Evolutionary conservation across 2,329 filamentous ascomycete genomes (phyloP).

Genomic region (Annulohypoxylon truncatum): DNA sequence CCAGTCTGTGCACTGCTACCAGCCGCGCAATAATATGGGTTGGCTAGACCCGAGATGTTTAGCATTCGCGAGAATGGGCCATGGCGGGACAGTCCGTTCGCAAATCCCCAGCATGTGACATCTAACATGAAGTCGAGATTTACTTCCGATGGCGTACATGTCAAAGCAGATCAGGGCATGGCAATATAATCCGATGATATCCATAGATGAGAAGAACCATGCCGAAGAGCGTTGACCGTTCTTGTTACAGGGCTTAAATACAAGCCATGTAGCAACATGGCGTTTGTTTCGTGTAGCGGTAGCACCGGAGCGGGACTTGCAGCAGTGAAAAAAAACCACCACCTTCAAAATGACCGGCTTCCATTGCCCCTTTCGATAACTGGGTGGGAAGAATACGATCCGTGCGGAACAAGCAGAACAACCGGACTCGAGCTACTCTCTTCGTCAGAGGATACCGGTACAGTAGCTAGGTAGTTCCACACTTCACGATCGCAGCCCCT

Average conservation of each 20-base stretch:
- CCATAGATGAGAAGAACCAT: conserved; percentile 6
- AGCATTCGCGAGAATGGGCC: conserved; percentile 5
- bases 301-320: conserved; percentile 29
- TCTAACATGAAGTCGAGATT: background rate
- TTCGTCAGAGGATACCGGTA: conserved; percentile 11
- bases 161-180: conserved; percentile 7
- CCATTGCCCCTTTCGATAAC: conserved; percentile 9
- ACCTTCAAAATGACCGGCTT: conserved; percentile 25
- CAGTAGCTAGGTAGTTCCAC: conserved; percentile 13
- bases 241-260: conserved; percentile 15
- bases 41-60: conserved; percentile 16
- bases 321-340: conserved; percentile 17
- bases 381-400: conserved; percentile 9
- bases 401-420: conserved; percentile 13
- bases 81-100: conserved; percentile 22
- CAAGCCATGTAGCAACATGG: conserved; percentile 21
- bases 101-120: conserved; percentile 6
- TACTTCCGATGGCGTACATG: conserved; percentile 22
- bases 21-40: conserved; percentile 8
- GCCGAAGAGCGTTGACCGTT: conserved; percentile 2
- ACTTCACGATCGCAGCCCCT: conserved; percentile 29
- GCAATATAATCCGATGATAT: background rate
- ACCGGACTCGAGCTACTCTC: conserved; percentile 6
- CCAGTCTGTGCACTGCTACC: conserved; percentile 38
- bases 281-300: conserved; percentile 37